A percentile compares a stretch with the other conserved stretches of the same genome.
Evolutionary conservation across 2,329 filamentous ascomycete genomes (phyloP).

Genomic region (Monilinia aucupariae): DNA sequence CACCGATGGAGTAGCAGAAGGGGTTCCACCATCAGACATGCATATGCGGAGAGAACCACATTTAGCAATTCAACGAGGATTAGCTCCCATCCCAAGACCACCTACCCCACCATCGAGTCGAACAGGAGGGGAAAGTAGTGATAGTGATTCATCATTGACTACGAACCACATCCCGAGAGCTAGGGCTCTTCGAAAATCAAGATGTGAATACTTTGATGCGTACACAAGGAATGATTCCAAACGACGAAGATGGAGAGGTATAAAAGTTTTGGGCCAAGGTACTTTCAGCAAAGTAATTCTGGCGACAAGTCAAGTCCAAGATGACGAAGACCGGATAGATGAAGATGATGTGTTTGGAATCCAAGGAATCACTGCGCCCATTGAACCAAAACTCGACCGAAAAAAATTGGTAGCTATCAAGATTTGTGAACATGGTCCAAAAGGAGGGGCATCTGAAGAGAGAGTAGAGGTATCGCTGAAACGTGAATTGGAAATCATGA

Average conservation of each 20-base stretch:
- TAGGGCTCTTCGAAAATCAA: constrained; percentile 36
- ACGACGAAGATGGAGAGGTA: constrained; percentile 68
- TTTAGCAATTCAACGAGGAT: constrained; percentile 70
- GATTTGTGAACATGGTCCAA: constrained; percentile 89
- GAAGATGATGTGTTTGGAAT: constrained; percentile 35
- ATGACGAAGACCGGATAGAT: constrained; percentile 41
- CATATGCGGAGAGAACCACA: constrained; percentile 71
- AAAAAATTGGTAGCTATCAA: constrained; percentile 89
- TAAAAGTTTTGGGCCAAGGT: constrained; percentile 80
- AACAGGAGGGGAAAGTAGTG: constrained; percentile 49
- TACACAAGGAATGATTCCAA: constrained; percentile 62
- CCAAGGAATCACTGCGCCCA: constrained; percentile 32
- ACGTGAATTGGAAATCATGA: constrained; percentile 91
- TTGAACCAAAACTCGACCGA: constrained; percentile 49
- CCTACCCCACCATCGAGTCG: constrained; percentile 82
- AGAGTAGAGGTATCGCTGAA: constrained; percentile 90
- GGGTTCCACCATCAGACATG: constrained; percentile 36
- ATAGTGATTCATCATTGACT: constrained; percentile 45
- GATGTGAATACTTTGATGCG: constrained; percentile 64
- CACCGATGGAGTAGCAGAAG: constrained; percentile 44
- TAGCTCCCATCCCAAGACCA: constrained; percentile 56
- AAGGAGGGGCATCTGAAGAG: constrained; percentile 87
- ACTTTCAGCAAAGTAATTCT: constrained; percentile 94
- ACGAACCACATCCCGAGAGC: constrained; percentile 36
- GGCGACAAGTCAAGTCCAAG: constrained; percentile 68